These are phyloP conservation scores for Verticillium nonalfalfae DNA, from an alignment of 2,329 filamentous ascomycete genomes.

Conservation along the genomic window DNA sequence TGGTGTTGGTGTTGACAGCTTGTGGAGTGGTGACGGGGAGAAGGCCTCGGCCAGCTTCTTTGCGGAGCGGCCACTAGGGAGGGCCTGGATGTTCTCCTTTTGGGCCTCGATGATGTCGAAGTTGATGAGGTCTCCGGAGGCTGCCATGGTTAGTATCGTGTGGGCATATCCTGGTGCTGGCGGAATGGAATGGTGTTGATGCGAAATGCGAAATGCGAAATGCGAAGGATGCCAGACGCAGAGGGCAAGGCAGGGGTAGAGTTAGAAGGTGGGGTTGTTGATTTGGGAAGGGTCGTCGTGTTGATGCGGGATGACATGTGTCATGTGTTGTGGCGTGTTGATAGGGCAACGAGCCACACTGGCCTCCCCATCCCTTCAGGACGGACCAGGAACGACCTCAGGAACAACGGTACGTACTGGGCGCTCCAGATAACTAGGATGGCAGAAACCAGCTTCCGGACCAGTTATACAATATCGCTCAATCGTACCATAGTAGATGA, in stretches of 20 bases:
- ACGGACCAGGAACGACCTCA: too few species aligned
- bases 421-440: too few species aligned
- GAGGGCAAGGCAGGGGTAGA: not conserved
- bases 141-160: conserved; percentile 34
- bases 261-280: conserved; percentile 11
- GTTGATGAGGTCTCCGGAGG: conserved; percentile 50
- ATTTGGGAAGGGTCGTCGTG: conserved; percentile 8
- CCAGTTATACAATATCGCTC: too few species aligned
- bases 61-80: conserved; percentile 82
- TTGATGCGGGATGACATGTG: not conserved
- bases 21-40: conserved; percentile 58
- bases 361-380: too few species aligned
- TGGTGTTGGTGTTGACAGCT: conserved; percentile 57
- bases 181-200: conserved; percentile 5
- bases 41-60: conserved; percentile 80
- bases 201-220: not conserved
- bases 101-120: conserved; percentile 95
- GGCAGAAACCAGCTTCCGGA: too few species aligned
- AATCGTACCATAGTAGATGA: too few species aligned
- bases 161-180: conserved; percentile 2
- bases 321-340: conserved; percentile 8
- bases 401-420: too few species aligned
- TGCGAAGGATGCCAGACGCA: not conserved
- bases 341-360: conserved; percentile 7
- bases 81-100: conserved; percentile 95